phyloP scores from a whole-genome alignment of 75 land plant genomes.

The Cunninghamia lanceolata region DNA sequence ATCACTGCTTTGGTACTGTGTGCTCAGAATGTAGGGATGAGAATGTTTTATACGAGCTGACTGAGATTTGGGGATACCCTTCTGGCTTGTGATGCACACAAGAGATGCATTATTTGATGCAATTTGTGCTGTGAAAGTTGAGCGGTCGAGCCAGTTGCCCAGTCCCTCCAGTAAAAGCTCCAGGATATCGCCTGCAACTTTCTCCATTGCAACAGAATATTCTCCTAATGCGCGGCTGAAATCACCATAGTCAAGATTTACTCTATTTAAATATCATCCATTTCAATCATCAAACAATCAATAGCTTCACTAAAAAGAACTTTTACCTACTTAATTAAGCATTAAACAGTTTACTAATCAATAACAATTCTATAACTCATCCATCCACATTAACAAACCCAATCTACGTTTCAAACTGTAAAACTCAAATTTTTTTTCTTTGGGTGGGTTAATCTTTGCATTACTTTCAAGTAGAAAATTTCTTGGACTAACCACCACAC shows the following conservation, averaged over 20 bases:
- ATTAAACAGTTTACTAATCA: too few species aligned
- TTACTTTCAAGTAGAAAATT: too few species aligned
- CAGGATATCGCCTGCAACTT: neutral
- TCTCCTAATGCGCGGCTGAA: neutral
- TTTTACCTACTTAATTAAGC: too few species aligned
- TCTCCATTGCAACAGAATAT: neutral
- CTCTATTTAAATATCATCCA: too few species aligned
- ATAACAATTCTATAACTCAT: too few species aligned
- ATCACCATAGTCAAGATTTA: neutral
- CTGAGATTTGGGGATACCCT: neutral
- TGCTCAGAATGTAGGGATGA: neutral
- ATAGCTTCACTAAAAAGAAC: too few species aligned
- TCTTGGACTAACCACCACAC: too few species aligned
- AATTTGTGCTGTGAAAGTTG: neutral
- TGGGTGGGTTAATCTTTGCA: too few species aligned
- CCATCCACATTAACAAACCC: too few species aligned
- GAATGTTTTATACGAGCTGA: slow-evolving; percentile 6
- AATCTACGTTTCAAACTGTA: too few species aligned
- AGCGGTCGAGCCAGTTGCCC: neutral
- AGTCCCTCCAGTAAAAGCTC: neutral
- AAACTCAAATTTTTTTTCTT: too few species aligned
- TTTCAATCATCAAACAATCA: too few species aligned
- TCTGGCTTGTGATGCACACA: neutral
- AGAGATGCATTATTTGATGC: neutral
- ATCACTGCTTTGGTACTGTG: neutral